Evolutionary conservation across 441 rosid genomes (phyloP), one percentile per base, ranked within the genome.

Genomic region (Geranium incanum): DNA sequence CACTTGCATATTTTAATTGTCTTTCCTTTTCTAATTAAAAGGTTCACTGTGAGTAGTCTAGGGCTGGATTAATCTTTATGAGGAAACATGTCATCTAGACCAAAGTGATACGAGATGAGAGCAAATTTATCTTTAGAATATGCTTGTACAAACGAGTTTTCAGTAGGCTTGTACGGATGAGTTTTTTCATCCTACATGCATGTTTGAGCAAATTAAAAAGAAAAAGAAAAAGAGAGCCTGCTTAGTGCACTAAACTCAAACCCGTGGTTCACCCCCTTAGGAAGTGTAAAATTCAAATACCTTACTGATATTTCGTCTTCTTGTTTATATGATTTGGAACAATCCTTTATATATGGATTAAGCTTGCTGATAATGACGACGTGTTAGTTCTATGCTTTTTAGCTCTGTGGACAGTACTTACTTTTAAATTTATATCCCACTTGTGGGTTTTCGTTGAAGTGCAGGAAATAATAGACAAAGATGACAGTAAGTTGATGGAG

Each of bases 401-500:
- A n/a, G 18, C 13, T 52, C 60, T 52, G 16, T 52, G 60, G 19
- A 13, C 18, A 12, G n/a, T 50, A 13, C 18, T 12, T 15, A 4
- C 1, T 12, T 12, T 4, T 12, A 52, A 12, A n/a, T 52, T 12
- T 52, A 52, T 19, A n/a, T 52, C 16, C 60, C 60, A 15, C 18
- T 2, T 39, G 43, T 52, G 60, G 60, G 60, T 12, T 52, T 52
- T 52, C 60, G 5, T 12, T 52, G 16, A 52, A n/a, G 16, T 52
- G 60, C 60, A 52, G 60, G 60, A 52, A 52, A 52, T 52, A 52
- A 52, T 52, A 52, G 18, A 52, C 18, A 52, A 52, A 52, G 60
- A 52, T 52, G 60, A 52, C 60, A 52, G 60, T 52, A 52, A 52
- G 60, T 52, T 52, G 60, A 52, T 12, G 60, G 43, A 33, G 36